Conservation (phyloP, 1,284 basidiomycete species). For the Anthracocystis panici-leucophaei region DNA sequence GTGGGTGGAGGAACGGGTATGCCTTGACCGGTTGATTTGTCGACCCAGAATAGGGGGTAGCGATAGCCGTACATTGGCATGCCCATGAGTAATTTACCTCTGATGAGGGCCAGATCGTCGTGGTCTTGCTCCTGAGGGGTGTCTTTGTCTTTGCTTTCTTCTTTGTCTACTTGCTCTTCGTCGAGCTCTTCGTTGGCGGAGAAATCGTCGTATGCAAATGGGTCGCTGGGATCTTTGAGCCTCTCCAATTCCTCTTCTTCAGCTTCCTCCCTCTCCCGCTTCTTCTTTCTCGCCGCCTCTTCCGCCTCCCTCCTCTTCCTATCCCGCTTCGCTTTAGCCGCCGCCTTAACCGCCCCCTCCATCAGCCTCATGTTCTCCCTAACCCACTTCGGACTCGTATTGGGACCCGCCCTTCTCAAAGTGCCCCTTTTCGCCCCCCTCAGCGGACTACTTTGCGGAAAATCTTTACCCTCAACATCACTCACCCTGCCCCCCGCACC, state of each 20-base stretch:
- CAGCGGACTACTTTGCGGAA: constrained; percentile 42
- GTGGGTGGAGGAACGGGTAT: constrained; percentile 9
- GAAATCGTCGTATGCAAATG: constrained; percentile 27
- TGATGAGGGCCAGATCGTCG: constrained; percentile 11
- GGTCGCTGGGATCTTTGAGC: constrained; percentile 33
- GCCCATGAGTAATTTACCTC: constrained; percentile 44
- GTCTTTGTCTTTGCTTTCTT: background rate
- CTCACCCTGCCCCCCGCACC: constrained; percentile 20
- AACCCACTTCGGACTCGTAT: constrained; percentile 46
- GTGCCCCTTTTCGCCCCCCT: constrained; percentile 39
- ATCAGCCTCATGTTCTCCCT: constrained; percentile 36
- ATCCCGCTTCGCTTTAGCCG: constrained; percentile 9
- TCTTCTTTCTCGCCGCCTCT: background rate
- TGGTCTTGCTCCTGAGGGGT: background rate
- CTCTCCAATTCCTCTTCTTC: constrained; percentile 6
- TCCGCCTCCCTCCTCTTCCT: constrained; percentile 4
- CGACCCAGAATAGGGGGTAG: constrained; percentile 46
- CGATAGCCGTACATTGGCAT: constrained; percentile 50
- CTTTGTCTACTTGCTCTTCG: constrained; percentile 8
- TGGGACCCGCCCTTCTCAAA: constrained; percentile 46
- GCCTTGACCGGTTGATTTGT: constrained; percentile 30
- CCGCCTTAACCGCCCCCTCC: constrained; percentile 11
- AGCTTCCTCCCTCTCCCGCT: background rate
- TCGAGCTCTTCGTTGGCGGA: constrained; percentile 11
- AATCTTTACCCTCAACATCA: constrained; percentile 16